phyloP scores from a whole-genome alignment of 1,284 basidiomycete genomes.

The Ustilago esculenta region DNA sequence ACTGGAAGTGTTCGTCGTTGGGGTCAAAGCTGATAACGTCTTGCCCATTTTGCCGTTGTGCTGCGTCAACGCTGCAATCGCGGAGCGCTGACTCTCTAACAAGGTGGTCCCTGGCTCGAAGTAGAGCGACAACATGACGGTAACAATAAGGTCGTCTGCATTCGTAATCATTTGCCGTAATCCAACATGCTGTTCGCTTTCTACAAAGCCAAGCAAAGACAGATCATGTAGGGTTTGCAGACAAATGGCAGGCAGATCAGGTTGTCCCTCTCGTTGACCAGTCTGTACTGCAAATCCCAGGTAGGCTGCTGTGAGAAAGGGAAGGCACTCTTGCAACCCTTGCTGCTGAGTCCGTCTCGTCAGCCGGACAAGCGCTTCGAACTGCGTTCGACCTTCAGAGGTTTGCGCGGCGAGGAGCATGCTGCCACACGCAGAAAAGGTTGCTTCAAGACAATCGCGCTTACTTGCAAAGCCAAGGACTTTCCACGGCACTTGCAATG shows the following conservation, averaged over 20 bases:
- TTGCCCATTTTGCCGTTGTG: slow-evolving; percentile 4
- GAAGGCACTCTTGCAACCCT: slow-evolving; percentile 76
- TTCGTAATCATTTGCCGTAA: slow-evolving; percentile 17
- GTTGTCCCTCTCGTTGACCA: slow-evolving; percentile 16
- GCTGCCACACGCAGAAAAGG: slow-evolving; percentile 33
- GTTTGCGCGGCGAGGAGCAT: slow-evolving; percentile 50
- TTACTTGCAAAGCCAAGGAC: slow-evolving; percentile 78
- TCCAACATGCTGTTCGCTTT: slow-evolving; percentile 2
- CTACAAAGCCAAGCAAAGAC: slow-evolving; percentile 14
- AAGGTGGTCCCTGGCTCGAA: slow-evolving; percentile 16
- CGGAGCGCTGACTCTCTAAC: slow-evolving; percentile 5
- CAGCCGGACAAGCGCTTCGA: slow-evolving; percentile 75
- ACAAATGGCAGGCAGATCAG: slow-evolving; percentile 5
- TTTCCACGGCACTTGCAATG: slow-evolving; percentile 75
- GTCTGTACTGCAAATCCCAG: slow-evolving; percentile 71
- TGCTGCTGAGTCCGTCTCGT: slow-evolving; percentile 71
- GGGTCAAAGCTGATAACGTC: slow-evolving; percentile 15
- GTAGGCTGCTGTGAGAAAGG: slow-evolving; percentile 76
- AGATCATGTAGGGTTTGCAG: slow-evolving; percentile 10
- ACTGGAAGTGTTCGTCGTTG: neutral
- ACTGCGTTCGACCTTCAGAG: slow-evolving; percentile 70
- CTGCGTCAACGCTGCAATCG: slow-evolving; percentile 5
- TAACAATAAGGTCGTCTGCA: slow-evolving; percentile 27
- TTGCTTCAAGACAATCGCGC: slow-evolving; percentile 45
- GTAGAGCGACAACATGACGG: slow-evolving; percentile 21